Base-by-base conservation (phyloP, 208 protist genomes). In the Naegleria gruberi region DNA sequence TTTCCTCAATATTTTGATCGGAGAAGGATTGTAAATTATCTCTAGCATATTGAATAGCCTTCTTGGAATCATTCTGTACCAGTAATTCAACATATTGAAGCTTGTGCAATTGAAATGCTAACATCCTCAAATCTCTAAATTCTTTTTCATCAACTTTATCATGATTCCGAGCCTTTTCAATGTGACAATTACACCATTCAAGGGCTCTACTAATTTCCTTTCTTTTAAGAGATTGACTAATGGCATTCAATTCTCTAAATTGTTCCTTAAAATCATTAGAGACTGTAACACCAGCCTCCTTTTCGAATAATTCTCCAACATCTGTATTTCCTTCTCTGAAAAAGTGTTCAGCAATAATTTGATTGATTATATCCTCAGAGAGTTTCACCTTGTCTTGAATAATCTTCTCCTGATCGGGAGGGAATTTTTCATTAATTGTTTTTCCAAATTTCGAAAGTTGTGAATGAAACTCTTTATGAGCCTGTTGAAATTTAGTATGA, bases 371-470 rank as follows among this genome's bases (percentile, higher is more conserved):
- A 12, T 87, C 12, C 0, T 42, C 51, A 30, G 51, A 65, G 30
- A 65, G 15, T 65, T 65, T 26, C 26, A 43, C 51, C 15, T 90
- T 82, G 23, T 86, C 40, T 41, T 42, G 19, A 1, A 46, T 30
- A 45, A 87, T 0, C 15, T 30, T 41, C 7, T 30, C 17, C 34
- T 45, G 40, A 23, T 34, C 86, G 57, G 40, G 23, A 43, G 30
- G 30, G 30, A n/a, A 57, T 46, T 81, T 82, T 8, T 91, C 89
- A 40, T 92, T 89, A 42, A 91, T 43, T 30, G 57, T 4, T 84
- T 92, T 92, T 34, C 91, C 91, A 84, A 91, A 91, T 89, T 92
- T 92, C n/a, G 82, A 86, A 45, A 92, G 88, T 34, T 74, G 55
- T 40, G 91, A 45, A 91, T 92, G 89, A 26, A 89, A 86, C 42